Evolutionary conservation across 345 rosid genomes (phyloP).

Genomic region (Psidium friedrichsthalianum): DNA sequence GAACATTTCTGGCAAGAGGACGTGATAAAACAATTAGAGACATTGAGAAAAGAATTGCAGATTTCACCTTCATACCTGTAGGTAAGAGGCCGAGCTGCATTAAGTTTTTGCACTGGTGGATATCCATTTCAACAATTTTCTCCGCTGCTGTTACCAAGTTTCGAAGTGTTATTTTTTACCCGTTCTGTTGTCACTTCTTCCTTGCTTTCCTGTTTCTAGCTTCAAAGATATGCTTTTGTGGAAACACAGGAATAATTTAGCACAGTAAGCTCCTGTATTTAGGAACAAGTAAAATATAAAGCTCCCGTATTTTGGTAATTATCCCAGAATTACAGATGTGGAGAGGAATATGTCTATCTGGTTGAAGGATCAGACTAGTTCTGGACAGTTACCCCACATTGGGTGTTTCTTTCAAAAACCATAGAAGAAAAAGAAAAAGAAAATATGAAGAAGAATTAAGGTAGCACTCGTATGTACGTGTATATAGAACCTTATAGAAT

Average conservation of each 20-base stretch:
- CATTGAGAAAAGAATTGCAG: constrained; percentile 85
- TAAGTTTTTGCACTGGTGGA: neutral
- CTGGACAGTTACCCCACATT: neutral
- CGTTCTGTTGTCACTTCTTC: neutral
- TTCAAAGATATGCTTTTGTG: neutral
- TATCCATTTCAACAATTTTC: neutral
- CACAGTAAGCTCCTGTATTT: neutral
- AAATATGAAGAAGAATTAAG: neutral
- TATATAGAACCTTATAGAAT: neutral
- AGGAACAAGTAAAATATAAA: neutral
- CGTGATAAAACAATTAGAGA: constrained; percentile 60
- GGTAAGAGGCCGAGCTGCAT: constrained; percentile 24
- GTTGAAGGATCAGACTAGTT: neutral
- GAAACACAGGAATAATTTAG: neutral
- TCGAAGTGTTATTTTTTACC: neutral
- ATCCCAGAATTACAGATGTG: neutral
- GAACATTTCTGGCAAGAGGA: constrained; percentile 76
- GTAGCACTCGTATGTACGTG: neutral
- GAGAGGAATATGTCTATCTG: neutral
- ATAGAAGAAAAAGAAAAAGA: neutral
- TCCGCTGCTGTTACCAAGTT: neutral
- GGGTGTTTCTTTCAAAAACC: neutral
- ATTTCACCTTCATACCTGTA: constrained; percentile 79
- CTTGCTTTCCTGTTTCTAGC: neutral
- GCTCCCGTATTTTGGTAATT: neutral